These are phyloP conservation scores for Leccinum ochraceum DNA, from an alignment of 768 basidiomycete species.

Conservation along the genomic window DNA sequence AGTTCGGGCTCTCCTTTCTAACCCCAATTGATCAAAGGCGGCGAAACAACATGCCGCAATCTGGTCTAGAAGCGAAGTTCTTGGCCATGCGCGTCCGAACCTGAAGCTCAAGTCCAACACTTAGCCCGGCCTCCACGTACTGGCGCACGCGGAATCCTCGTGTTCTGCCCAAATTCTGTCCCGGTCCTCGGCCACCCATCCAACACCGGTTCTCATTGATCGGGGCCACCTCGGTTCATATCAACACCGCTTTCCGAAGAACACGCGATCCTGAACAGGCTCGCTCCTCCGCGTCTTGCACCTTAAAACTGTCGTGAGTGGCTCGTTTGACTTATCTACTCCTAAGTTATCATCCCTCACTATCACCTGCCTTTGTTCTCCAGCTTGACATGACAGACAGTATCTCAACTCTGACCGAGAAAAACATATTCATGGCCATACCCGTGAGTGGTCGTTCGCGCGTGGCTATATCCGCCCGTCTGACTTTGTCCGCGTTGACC, in stretches of 20 bases:
- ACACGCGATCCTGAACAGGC: neutral
- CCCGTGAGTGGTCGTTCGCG: constrained; percentile 14
- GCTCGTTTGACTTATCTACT: neutral
- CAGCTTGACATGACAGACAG: constrained; percentile 7
- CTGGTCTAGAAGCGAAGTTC: neutral
- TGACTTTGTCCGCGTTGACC: neutral
- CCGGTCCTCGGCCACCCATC: neutral
- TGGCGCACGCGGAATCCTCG: neutral
- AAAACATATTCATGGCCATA: neutral
- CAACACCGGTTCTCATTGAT: neutral
- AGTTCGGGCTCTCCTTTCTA: neutral
- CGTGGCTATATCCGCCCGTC: neutral
- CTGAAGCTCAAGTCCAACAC: neutral
- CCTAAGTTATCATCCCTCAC: neutral
- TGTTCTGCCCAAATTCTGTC: neutral
- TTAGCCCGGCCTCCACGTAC: neutral
- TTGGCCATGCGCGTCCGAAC: neutral
- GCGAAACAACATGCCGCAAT: neutral
- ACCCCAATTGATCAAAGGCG: neutral
- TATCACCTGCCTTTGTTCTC: neutral
- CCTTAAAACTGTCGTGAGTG: neutral
- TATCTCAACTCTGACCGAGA: neutral
- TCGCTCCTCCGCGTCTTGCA: neutral
- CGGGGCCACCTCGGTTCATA: neutral
- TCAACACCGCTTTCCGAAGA: too few relatives aligned